Conservation (phyloP, 768 basidiomycete species). For the Baorangia bicolor region DNA sequence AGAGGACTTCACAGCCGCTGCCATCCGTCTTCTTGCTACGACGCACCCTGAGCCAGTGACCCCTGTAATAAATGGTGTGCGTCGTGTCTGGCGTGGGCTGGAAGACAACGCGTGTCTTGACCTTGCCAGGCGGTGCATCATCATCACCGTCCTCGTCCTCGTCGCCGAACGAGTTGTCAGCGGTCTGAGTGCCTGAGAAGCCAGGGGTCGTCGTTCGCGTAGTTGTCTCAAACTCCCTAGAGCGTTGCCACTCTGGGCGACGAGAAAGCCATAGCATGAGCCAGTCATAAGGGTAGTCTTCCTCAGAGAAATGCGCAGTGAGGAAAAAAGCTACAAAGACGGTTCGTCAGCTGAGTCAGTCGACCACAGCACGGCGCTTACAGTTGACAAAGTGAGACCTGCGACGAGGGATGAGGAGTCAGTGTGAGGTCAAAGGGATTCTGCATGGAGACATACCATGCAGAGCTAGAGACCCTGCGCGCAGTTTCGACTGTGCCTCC, state of each 20-base stretch:
- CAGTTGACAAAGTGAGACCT: slow-evolving; percentile 89
- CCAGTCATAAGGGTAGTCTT: slow-evolving; percentile 90
- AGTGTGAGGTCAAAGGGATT: slow-evolving; percentile 5
- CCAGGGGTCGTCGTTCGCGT: slow-evolving; percentile 69
- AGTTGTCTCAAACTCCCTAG: slow-evolving; percentile 86
- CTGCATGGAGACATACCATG: slow-evolving; percentile 54
- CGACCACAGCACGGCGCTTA: slow-evolving; percentile 39
- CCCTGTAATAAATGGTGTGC: slow-evolving; percentile 83
- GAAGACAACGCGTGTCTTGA: slow-evolving; percentile 81
- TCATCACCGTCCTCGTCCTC: slow-evolving; percentile 48
- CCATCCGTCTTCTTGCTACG: slow-evolving; percentile 67
- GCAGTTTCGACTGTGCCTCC: slow-evolving; percentile 89
- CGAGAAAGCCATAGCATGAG: slow-evolving; percentile 88
- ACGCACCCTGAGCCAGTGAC: slow-evolving; percentile 79
- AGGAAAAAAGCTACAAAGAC: slow-evolving; percentile 71
- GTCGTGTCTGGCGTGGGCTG: slow-evolving; percentile 87
- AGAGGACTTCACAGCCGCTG: slow-evolving; percentile 70
- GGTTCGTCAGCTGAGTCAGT: slow-evolving; percentile 8
- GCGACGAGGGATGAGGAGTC: slow-evolving; percentile 5
- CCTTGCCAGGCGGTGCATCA: slow-evolving; percentile 51
- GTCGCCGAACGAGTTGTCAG: slow-evolving; percentile 56
- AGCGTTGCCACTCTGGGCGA: slow-evolving; percentile 85
- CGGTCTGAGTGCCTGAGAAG: slow-evolving; percentile 43
- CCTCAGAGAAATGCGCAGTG: slow-evolving; percentile 87
- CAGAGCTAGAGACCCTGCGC: slow-evolving; percentile 75